phyloP scores from a whole-genome alignment of 306 rosid genomes.

The Trichosanthes truncata region DNA sequence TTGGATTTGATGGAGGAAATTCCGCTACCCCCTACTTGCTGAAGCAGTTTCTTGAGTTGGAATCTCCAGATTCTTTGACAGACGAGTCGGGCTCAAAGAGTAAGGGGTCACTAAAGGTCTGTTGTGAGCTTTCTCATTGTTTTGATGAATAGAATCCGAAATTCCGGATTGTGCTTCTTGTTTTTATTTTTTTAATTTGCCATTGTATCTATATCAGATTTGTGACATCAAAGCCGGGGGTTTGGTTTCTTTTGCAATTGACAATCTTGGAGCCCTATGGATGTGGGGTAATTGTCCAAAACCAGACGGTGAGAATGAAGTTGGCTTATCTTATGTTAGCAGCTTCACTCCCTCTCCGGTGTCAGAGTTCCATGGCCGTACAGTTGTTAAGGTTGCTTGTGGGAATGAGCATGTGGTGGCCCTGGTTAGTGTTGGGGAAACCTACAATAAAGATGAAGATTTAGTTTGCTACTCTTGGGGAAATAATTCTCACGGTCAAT shows the following conservation, averaged over 20 bases:
- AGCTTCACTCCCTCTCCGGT: constrained; percentile 61
- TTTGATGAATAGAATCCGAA: neutral
- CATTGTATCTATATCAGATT: constrained; percentile 26
- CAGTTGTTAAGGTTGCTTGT: constrained; percentile 81
- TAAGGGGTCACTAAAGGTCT: constrained; percentile 40
- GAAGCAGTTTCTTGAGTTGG: constrained; percentile 36
- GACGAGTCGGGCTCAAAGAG: constrained; percentile 30
- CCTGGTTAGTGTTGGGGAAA: constrained; percentile 47
- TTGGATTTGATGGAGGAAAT: constrained; percentile 54
- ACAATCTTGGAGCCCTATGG: constrained; percentile 62
- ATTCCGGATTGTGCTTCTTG: neutral
- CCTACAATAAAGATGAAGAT: constrained; percentile 35
- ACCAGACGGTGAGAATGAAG: constrained; percentile 32
- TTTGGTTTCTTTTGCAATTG: constrained; percentile 79
- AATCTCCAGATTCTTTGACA: constrained; percentile 25
- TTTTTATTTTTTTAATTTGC: neutral
- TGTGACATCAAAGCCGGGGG: constrained; percentile 80
- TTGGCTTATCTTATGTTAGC: constrained; percentile 36
- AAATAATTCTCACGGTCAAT: constrained; percentile 60
- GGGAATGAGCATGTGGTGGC: constrained; percentile 81
- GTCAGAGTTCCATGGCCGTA: constrained; percentile 57
- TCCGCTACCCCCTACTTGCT: constrained; percentile 44
- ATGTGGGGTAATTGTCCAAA: constrained; percentile 82
- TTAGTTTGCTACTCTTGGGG: constrained; percentile 89
- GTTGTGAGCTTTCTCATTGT: constrained; percentile 8